Percentiles rank a stretch among this genome's conserved stretches.
These are phyloP conservation scores for Mortierella antarctica DNA, from an alignment of 192 early-diverging fungal genomes.

Conservation along the genomic window DNA sequence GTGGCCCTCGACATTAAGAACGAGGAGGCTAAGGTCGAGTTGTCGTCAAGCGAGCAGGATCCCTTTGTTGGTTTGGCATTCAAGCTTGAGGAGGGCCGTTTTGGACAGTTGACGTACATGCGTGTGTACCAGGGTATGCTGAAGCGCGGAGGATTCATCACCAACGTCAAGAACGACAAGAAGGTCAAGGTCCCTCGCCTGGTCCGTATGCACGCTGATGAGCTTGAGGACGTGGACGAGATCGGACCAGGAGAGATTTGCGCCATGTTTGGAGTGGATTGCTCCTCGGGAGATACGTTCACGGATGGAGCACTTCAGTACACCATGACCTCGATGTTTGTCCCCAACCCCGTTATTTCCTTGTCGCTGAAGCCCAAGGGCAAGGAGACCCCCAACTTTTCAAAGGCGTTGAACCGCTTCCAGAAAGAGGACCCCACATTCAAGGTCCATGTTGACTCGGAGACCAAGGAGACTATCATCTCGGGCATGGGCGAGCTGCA, in stretches of 20 bases:
- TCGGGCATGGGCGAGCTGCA: constrained; percentile 92
- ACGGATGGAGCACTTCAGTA: constrained; percentile 85
- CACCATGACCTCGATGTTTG: constrained; percentile 98
- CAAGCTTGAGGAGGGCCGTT: constrained; percentile 93
- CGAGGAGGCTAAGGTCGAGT: constrained; percentile 67
- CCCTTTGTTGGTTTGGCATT: constrained; percentile 90
- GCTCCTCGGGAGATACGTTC: constrained; percentile 97
- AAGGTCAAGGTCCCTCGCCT: constrained; percentile 95
- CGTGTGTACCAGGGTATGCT: constrained; percentile 96
- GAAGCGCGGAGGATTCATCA: constrained; percentile 86
- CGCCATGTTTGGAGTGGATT: constrained; percentile 98
- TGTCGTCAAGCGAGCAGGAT: constrained; percentile 72
- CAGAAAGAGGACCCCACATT: constrained; percentile 88
- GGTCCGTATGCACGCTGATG: constrained; percentile 98
- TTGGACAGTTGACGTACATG: constrained; percentile 97
- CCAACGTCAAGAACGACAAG: constrained; percentile 91
- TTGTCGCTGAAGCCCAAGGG: constrained; percentile 91
- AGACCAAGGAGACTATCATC: constrained; percentile 90
- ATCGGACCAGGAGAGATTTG: constrained; percentile 97
- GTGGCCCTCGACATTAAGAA: constrained; percentile 77
- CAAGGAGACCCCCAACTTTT: constrained; percentile 85
- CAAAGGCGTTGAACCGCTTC: constrained; percentile 85
- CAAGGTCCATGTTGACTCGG: constrained; percentile 81
- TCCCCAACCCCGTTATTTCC: constrained; percentile 97
- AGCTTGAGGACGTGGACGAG: constrained; percentile 97